These are phyloP conservation scores for Vitis rotundifolia DNA, from an alignment of 164 flowering plant genomes.

Conservation along the genomic window DNA sequence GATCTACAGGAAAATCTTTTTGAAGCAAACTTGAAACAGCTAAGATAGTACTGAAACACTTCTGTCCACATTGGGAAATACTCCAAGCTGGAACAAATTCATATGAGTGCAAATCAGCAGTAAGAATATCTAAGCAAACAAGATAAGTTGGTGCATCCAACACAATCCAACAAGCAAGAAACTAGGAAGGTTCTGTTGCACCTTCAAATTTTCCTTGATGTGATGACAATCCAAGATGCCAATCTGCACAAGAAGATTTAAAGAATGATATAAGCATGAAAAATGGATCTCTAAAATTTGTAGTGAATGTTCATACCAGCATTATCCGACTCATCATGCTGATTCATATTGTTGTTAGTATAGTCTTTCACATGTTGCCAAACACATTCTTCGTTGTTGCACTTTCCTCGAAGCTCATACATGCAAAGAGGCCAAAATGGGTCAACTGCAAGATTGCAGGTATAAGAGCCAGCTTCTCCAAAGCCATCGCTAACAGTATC, in stretches of 20 bases:
- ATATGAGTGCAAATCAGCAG: conserved; percentile 38
- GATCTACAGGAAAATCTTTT: conserved; percentile 37
- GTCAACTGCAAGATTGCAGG: conserved; percentile 44
- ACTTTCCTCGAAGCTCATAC: conserved; percentile 93
- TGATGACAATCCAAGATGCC: conserved; percentile 19
- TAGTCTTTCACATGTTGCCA: conserved; percentile 77
- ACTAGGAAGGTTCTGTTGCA: conserved; percentile 17
- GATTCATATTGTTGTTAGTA: conserved; percentile 20
- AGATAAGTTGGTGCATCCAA: conserved; percentile 52
- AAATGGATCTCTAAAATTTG: background rate
- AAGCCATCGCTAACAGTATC: conserved; percentile 15
- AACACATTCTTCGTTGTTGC: conserved; percentile 80
- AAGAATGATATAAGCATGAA: conserved; percentile 4
- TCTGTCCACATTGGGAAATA: conserved; percentile 43
- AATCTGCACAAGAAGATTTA: conserved; percentile 35
- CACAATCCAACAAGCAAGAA: conserved; percentile 3
- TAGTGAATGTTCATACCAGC: conserved; percentile 36
- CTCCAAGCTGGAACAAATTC: conserved; percentile 36
- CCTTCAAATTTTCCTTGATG: conserved; percentile 13
- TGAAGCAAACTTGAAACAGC: conserved; percentile 44
- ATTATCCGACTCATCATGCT: conserved; percentile 21
- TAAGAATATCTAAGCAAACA: conserved; percentile 49
- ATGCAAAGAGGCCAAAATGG: conserved; percentile 91
- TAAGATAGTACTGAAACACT: conserved; percentile 48
- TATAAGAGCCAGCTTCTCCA: conserved; percentile 38